Percentiles rank a stretch among this genome's conserved stretches.
phyloP scores from a whole-genome alignment of 768 basidiomycete genomes.

The Nidularia pulvinata region DNA sequence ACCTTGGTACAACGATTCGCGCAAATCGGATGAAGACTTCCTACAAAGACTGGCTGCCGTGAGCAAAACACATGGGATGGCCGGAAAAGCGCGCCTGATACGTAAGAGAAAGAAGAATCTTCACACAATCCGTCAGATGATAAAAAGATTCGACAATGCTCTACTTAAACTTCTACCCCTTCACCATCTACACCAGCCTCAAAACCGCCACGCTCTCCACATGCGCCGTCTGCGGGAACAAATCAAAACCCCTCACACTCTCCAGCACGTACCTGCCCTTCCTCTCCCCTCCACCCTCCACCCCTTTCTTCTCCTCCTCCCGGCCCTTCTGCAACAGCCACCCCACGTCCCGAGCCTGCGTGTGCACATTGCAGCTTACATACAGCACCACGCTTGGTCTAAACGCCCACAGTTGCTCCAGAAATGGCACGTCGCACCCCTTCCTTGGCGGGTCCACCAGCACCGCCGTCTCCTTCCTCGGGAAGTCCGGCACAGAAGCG shows the following conservation, averaged over 20 bases:
- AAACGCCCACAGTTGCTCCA: constrained; percentile 77
- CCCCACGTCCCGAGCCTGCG: constrained; percentile 88
- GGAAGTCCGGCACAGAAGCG: constrained; percentile 61
- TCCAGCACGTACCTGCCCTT: constrained; percentile 68
- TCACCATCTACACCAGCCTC: constrained; percentile 25
- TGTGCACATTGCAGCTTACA: constrained; percentile 95
- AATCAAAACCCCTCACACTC: constrained; percentile 85
- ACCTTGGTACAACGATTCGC: too few relatives aligned
- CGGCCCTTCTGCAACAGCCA: constrained; percentile 39
- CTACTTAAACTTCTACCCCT: too few relatives aligned
- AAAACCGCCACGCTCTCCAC: constrained; percentile 83
- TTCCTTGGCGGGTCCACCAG: constrained; percentile 94
- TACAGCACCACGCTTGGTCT: constrained; percentile 75
- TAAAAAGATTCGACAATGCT: too few relatives aligned
- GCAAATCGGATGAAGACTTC: too few relatives aligned
- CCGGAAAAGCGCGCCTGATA: too few relatives aligned
- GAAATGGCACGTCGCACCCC: constrained; percentile 83
- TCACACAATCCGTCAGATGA: too few relatives aligned
- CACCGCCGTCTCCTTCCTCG: constrained; percentile 62
- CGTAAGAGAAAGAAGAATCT: too few relatives aligned
- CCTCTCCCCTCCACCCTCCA: constrained; percentile 18
- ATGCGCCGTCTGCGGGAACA: constrained; percentile 97
- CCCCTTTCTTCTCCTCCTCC: constrained; percentile 32
- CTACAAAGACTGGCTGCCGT: too few relatives aligned
- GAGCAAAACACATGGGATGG: too few relatives aligned